Conservation (phyloP, 331 rosid species). For the Pyrus hybrid region DNA sequence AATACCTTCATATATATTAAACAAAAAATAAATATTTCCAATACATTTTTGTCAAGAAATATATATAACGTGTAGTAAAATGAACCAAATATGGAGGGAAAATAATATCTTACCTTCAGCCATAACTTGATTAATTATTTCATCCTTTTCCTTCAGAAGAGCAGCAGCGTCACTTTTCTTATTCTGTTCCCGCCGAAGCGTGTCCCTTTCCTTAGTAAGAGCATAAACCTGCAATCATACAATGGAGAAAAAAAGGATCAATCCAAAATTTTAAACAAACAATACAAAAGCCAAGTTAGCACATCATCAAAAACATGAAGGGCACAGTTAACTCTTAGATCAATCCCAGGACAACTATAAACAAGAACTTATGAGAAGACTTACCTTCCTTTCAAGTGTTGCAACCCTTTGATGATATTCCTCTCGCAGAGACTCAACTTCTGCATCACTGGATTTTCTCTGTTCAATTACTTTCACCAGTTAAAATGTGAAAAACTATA, state of each 20-base stretch:
- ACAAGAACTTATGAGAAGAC: conserved; percentile 8
- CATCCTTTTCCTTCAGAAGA: conserved; percentile 97
- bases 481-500: conserved; percentile 18
- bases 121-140: conserved; percentile 97
- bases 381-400: conserved; percentile 86
- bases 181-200: conserved; percentile 90
- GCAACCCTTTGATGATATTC: conserved; percentile 96
- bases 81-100: not conserved
- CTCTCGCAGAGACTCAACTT: conserved; percentile 92
- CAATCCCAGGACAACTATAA: not conserved
- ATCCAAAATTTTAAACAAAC: not conserved
- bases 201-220: conserved; percentile 96
- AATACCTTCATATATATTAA: not conserved
- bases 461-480: conserved; percentile 39
- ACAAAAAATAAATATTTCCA: not conserved
- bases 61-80: not conserved
- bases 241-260: not conserved
- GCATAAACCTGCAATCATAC: conserved; percentile 69
- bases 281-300: not conserved
- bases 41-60: not conserved
- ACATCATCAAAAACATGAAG: not conserved
- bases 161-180: conserved; percentile 96
- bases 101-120: conserved; percentile 66
- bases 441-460: conserved; percentile 94
- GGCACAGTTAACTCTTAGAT: not conserved